Conservation (phyloP, 352 stramenopile species). For the Phytophthora tentaculata region DNA sequence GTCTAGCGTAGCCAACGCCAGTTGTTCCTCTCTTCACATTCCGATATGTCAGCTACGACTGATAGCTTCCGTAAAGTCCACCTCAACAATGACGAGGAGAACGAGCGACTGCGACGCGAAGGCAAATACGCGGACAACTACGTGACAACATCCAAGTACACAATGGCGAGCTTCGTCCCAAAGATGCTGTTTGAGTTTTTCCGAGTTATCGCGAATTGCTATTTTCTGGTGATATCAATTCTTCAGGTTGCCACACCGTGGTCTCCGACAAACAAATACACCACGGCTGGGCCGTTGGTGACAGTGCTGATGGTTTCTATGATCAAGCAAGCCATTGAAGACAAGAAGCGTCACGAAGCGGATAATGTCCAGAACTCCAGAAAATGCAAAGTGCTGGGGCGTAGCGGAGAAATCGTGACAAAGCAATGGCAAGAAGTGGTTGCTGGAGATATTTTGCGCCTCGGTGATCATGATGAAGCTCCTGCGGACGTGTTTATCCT, state of each 20-base stretch:
- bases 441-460: constrained; percentile 71
- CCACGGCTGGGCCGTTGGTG: constrained; percentile 69
- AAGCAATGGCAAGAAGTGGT: constrained; percentile 78
- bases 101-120: constrained; percentile 52
- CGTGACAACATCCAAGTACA: constrained; percentile 94
- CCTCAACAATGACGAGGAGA: constrained; percentile 71
- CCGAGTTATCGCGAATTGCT: constrained; percentile 94
- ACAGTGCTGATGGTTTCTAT: constrained; percentile 82
- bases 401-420: constrained; percentile 44
- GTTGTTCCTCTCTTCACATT: background rate
- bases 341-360: constrained; percentile 77
- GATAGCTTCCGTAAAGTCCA: constrained; percentile 57
- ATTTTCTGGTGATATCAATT: constrained; percentile 94
- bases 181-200: constrained; percentile 96
- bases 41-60: constrained; percentile 17
- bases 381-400: constrained; percentile 52
- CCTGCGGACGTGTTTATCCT: constrained; percentile 77
- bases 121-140: constrained; percentile 69
- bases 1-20: too few relatives aligned
- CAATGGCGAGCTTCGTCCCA: constrained; percentile 92
- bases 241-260: constrained; percentile 87
- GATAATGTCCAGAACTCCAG: constrained; percentile 72
- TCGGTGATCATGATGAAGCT: constrained; percentile 62
- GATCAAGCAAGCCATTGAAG: constrained; percentile 81
- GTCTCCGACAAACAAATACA: constrained; percentile 82